Conservation (phyloP, 805 yeast species). For the Yarrowia phangngaensis region DNA sequence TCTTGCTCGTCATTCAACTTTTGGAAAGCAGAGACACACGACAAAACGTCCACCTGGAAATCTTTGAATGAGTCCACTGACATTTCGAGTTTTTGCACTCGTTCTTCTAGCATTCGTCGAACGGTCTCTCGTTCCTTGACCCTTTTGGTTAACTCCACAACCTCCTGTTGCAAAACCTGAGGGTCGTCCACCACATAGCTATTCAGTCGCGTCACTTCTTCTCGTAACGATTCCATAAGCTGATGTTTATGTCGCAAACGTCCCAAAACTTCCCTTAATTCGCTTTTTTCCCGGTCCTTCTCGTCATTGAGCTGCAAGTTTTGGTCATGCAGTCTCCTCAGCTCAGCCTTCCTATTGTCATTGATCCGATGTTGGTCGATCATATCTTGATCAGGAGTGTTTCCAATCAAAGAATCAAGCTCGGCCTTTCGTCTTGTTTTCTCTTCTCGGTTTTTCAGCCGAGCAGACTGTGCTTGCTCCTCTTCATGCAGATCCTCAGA, state of each 20-base stretch:
- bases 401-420: neutral
- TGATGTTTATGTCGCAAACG: conserved; percentile 13
- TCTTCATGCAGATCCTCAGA: conserved; percentile 19
- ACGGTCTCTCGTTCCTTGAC: conserved; percentile 6
- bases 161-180: conserved; percentile 4
- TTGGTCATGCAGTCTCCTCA: conserved; percentile 3
- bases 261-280: neutral
- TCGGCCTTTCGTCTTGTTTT: conserved; percentile 3
- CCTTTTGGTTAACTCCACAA: neutral
- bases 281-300: conserved; percentile 5
- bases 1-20: conserved; percentile 7
- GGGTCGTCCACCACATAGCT: conserved; percentile 14
- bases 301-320: conserved; percentile 18
- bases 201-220: conserved; percentile 4
- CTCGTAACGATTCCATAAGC: conserved; percentile 11
- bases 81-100: conserved; percentile 15
- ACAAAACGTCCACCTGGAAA: conserved; percentile 20
- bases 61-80: conserved; percentile 21
- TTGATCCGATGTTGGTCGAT: conserved; percentile 9
- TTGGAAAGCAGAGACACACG: conserved; percentile 9
- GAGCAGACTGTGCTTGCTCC: neutral
- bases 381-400: conserved; percentile 1
- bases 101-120: conserved; percentile 6
- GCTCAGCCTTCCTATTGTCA: conserved; percentile 1
- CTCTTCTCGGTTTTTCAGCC: conserved; percentile 14